A percentile compares a stretch with the other conserved stretches of the same genome.
phyloP scores from a whole-genome alignment of 2,329 filamentous ascomycete species.

The Akanthomyces dipterigenus region DNA sequence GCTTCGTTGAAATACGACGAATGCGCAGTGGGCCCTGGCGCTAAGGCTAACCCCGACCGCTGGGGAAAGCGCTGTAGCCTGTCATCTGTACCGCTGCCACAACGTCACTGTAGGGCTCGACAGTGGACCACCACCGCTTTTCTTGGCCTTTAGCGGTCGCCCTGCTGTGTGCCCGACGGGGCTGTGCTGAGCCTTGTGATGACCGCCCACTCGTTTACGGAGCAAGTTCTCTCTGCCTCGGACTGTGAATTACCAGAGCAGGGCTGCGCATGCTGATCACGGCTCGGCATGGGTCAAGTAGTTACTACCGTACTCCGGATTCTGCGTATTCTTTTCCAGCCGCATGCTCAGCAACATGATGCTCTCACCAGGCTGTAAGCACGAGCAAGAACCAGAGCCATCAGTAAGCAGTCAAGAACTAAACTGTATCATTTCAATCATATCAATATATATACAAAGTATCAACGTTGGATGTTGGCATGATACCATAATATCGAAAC shows the following conservation, averaged over 20 bases:
- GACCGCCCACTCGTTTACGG: not conserved
- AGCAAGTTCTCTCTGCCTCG: not conserved
- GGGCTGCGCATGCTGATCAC: not conserved
- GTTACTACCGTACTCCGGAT: not conserved
- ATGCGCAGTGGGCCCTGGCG: slow-evolving; percentile 4
- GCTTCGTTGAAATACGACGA: slow-evolving; percentile 9
- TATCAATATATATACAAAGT: not conserved
- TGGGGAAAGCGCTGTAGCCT: not conserved
- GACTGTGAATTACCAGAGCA: not conserved
- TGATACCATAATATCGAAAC: not conserved
- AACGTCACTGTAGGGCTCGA: not conserved
- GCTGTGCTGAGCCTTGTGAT: not conserved
- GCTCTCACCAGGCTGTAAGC: not conserved
- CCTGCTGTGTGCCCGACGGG: not conserved
- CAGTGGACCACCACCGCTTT: not conserved
- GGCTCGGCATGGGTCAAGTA: not conserved
- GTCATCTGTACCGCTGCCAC: too few relatives aligned
- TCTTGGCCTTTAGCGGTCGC: not conserved
- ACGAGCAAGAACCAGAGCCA: not conserved
- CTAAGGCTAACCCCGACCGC: not conserved
- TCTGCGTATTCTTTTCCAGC: not conserved
- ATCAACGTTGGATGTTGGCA: not conserved
- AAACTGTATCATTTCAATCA: too few relatives aligned
- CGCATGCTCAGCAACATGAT: not conserved
- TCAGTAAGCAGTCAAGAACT: too few relatives aligned